Conservation (phyloP, 352 stramenopile species). For the Pythium coloratum region DNA sequence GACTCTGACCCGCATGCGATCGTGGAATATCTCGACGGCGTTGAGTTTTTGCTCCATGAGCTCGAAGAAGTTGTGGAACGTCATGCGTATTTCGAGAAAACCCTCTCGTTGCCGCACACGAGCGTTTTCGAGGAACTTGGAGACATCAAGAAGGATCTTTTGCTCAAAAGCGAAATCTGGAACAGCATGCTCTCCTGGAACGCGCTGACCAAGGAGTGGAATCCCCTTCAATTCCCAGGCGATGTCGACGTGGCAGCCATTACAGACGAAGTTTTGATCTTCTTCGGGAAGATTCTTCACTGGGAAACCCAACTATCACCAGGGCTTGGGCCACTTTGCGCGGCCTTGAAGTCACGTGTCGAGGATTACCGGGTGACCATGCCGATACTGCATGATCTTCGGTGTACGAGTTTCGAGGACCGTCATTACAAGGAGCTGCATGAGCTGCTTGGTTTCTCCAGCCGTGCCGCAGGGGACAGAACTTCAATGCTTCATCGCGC, state of each 20-base stretch:
- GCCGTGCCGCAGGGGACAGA: slow-evolving; percentile 30
- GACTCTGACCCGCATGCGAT: slow-evolving; percentile 49
- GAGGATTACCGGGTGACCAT: slow-evolving; percentile 83
- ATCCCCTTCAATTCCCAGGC: slow-evolving; percentile 47
- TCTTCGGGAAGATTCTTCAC: slow-evolving; percentile 48
- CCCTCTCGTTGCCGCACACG: slow-evolving; percentile 48
- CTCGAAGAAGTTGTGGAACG: slow-evolving; percentile 35
- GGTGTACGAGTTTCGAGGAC: slow-evolving; percentile 61
- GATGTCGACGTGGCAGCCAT: slow-evolving; percentile 72
- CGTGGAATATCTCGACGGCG: slow-evolving; percentile 42
- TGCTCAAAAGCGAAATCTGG: slow-evolving; percentile 85
- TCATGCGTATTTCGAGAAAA: slow-evolving; percentile 61
- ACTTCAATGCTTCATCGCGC: no score
- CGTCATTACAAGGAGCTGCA: slow-evolving; percentile 59
- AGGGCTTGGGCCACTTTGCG: slow-evolving; percentile 44
- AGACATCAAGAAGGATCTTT: slow-evolving; percentile 65
- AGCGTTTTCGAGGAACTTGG: slow-evolving; percentile 84
- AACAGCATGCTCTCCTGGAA: slow-evolving; percentile 70
- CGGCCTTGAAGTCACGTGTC: slow-evolving; percentile 71
- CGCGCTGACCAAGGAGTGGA: slow-evolving; percentile 44
- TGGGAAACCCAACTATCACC: slow-evolving; percentile 57
- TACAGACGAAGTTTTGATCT: slow-evolving; percentile 62
- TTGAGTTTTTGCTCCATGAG: slow-evolving; percentile 36
- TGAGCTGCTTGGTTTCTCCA: slow-evolving; percentile 76
- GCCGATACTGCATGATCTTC: slow-evolving; percentile 67